Base-by-base conservation (phyloP, 768 basidiomycete species). In the Suillus brevipes region DNA sequence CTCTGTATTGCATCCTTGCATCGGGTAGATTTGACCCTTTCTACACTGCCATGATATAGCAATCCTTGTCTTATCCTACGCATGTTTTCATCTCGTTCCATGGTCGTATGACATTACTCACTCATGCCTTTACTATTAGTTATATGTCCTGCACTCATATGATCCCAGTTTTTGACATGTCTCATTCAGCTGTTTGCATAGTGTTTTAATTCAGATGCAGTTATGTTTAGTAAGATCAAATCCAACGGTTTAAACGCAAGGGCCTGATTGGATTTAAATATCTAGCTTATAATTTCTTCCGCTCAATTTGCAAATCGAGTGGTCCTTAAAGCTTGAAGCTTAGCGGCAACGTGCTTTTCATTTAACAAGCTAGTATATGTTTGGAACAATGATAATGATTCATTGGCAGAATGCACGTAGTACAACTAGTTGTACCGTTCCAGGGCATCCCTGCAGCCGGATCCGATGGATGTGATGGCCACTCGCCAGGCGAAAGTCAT, bases 1-100 rank as follows among this genome's bases (percentile, higher is more conserved):
- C 81, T 64, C 82, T 93, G 53, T 94, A 92, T 71, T 85, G 91
- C 25, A 72, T 82, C 57, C 80, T 93, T 67, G 90, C 84, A 53
- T 75, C 73, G 52, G 74, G 76, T 61, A 74, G 80, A 65, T 73
- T 71, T 76, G 68, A 67, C 34, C 31, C n/a, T 42, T 74, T 49
- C 38, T 43, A 60, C 31, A 40, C 36, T 8, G 47, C 52, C 43
- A 40, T 6, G 58, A 59, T 53, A 42, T 65, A 62, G 28, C 64
- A 49, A 45, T 58, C 10, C 50, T 65, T 63, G 45, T 56, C 38
- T 60, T 61, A 34, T 49, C 45, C 64, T 25, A 73, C 57, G 36
- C 59, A 23, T 66, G 50, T 65, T 64, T 42, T 53, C 40, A 45
- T 45, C 42, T 50, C 10, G 38, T 55, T 57, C 23, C 45, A 55